A percentile compares a stretch with the other conserved stretches of the same genome.
Conservation (phyloP, 306 rosid species). For the Purshia tridentata region DNA sequence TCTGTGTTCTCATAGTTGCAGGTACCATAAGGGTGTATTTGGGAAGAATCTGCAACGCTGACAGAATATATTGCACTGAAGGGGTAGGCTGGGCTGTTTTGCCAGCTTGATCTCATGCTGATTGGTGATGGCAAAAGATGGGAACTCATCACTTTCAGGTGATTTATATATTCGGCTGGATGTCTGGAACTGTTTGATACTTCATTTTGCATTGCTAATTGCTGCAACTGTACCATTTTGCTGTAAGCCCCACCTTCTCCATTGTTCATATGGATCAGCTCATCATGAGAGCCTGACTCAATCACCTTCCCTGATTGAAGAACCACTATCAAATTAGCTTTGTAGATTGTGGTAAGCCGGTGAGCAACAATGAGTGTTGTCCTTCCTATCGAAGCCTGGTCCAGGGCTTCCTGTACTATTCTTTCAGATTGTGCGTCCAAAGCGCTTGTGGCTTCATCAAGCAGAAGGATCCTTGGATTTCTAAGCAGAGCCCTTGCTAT, state of each 20-base stretch:
- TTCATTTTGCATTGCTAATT: conserved; percentile 36
- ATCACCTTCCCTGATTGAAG: conserved; percentile 65
- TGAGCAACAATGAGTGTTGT: conserved; percentile 74
- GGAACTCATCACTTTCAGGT: background rate
- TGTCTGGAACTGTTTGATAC: background rate
- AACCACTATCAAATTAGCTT: conserved; percentile 52
- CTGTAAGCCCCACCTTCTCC: conserved; percentile 53
- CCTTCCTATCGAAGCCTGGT: conserved; percentile 58
- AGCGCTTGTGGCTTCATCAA: conserved; percentile 88
- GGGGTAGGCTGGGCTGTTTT: conserved; percentile 10
- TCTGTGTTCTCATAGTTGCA: background rate
- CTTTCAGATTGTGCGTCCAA: conserved; percentile 71
- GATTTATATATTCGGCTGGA: background rate
- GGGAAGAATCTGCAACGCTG: conserved; percentile 33
- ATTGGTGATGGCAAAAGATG: background rate
- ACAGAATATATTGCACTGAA: conserved; percentile 48
- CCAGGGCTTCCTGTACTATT: conserved; percentile 59
- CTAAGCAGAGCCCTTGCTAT: conserved; percentile 72
- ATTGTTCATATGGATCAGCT: conserved; percentile 42
- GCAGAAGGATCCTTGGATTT: conserved; percentile 62
- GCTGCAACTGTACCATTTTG: conserved; percentile 64
- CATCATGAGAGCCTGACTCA: conserved; percentile 63
- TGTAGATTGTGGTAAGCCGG: conserved; percentile 58
- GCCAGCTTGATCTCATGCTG: conserved; percentile 8
- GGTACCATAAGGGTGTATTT: conserved; percentile 13